Evolutionary conservation across 1,284 basidiomycete species (phyloP), one percentile per base, ranked within the genome.

Genomic region (Boletellus deceptivus): DNA sequence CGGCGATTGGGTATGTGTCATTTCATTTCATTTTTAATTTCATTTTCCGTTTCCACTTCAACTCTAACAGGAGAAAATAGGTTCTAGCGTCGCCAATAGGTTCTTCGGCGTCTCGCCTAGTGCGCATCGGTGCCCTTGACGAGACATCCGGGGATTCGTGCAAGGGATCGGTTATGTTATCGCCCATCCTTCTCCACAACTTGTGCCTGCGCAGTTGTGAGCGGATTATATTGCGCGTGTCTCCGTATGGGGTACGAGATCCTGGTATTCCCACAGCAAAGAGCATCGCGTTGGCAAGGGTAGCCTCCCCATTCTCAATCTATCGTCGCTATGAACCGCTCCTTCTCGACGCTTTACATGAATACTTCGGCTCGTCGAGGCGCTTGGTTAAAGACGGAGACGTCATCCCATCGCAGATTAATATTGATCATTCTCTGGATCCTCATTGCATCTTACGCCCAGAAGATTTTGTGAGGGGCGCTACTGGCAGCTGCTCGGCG

Each of bases 311-410:
- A 1, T 71, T 88, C 54, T 85, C 90, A 1, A 83, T 82, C 6
- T 84, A 88, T 65, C 86, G 86, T 50, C 71, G 75, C 31, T 91
- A 91, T 61, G 90, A 97, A 62, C 65, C 76, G 1, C 67, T 84
- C 7, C 89, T 91, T 65, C 68, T 94, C 13, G 72, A 75, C 13
- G 83, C 84, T 5, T 70, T 98, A 54, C 87, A 84, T 50, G 54
- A 65, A 3, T 82, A 89, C 64, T 93, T 98, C 62, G 73, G 79
- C 35, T 64, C 66, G 0, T 68, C 70, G 0, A 79, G 74, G 53
- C 77, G 84, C 31, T 70, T 97, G 18, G 77, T 96, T 13, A 86
- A 88, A 64, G 75, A 80, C 51, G 92, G 91, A 1, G 95, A 98
- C 67, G 62, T 96, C 16, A 79, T 99, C 43, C 80, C 84, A 1